These are phyloP conservation scores for Ormosia semicastrata DNA, from an alignment of 306 rosid genomes.

Conservation along the genomic window DNA sequence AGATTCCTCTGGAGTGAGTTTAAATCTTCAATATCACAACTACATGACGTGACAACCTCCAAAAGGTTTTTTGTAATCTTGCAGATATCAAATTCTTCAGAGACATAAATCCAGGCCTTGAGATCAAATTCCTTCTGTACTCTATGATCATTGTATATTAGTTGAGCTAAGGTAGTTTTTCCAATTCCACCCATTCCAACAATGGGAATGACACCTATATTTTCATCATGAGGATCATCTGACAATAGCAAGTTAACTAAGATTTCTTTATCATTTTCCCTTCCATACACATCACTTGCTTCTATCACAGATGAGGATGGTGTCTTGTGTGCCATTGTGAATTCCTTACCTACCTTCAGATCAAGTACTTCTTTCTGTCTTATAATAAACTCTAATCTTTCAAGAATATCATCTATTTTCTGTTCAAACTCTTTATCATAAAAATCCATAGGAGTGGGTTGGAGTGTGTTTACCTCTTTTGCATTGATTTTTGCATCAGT, in stretches of 20 bases:
- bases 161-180: slow-evolving; percentile 46
- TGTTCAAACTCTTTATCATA: slow-evolving; percentile 13
- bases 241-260: slow-evolving; percentile 22
- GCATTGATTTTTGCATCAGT: slow-evolving; percentile 1
- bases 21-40: slow-evolving; percentile 19
- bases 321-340: slow-evolving; percentile 16
- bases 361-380: slow-evolving; percentile 34
- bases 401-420: slow-evolving; percentile 25
- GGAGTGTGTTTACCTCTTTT: background rate
- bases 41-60: slow-evolving; percentile 27
- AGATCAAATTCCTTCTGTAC: slow-evolving; percentile 37
- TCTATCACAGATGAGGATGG: slow-evolving; percentile 29
- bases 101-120: slow-evolving; percentile 51
- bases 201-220: slow-evolving; percentile 34
- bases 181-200: slow-evolving; percentile 59
- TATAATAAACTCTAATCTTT: slow-evolving; percentile 35
- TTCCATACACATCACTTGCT: slow-evolving; percentile 41
- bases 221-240: background rate
- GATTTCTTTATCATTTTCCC: slow-evolving; percentile 36
- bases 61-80: slow-evolving; percentile 38
- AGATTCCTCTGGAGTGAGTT: slow-evolving; percentile 38
- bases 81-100: slow-evolving; percentile 41
- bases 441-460: background rate
- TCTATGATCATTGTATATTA: slow-evolving; percentile 44
- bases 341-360: slow-evolving; percentile 2